Evolutionary conservation across 2,329 filamentous ascomycete species (phyloP).

Genomic region (Malbranchea cinnamomea): DNA sequence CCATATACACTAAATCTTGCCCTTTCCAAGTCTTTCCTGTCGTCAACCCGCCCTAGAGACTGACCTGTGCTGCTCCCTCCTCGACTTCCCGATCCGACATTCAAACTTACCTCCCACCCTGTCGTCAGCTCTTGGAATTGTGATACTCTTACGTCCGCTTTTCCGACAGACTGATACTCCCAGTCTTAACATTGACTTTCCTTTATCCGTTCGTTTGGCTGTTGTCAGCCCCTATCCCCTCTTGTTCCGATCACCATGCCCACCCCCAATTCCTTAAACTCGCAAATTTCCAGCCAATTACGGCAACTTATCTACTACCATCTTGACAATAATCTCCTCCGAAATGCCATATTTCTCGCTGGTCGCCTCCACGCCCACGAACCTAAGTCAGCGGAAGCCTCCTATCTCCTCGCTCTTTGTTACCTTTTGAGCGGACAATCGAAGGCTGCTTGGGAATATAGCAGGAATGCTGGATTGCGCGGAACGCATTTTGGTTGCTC

Average conservation of each 20-base stretch:
- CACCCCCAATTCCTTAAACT: too few relatives aligned
- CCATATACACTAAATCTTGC: too few relatives aligned
- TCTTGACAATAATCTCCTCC: constrained; percentile 76
- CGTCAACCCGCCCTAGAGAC: too few relatives aligned
- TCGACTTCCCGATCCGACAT: too few relatives aligned
- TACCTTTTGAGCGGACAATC: constrained; percentile 69
- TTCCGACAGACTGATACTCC: neutral
- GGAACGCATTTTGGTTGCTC: constrained; percentile 72
- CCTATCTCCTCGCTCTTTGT: constrained; percentile 71
- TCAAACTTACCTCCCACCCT: too few relatives aligned
- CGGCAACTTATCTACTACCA: constrained; percentile 54
- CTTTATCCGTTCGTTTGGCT: too few relatives aligned
- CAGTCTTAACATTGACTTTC: too few relatives aligned
- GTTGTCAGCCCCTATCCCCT: too few relatives aligned
- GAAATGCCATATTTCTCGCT: constrained; percentile 88
- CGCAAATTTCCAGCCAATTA: constrained; percentile 44
- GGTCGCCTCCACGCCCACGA: constrained; percentile 77
- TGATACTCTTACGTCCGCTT: too few relatives aligned
- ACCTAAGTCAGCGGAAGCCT: constrained; percentile 61
- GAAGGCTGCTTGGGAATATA: constrained; percentile 73
- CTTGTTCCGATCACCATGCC: constrained; percentile 32
- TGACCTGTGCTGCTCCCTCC: too few relatives aligned
- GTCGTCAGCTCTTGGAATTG: too few relatives aligned
- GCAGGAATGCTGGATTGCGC: constrained; percentile 54
- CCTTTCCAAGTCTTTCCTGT: too few relatives aligned